phyloP scores from a whole-genome alignment of 371 early-diverging fungal species.

The Haplosporangium sp. region DNA sequence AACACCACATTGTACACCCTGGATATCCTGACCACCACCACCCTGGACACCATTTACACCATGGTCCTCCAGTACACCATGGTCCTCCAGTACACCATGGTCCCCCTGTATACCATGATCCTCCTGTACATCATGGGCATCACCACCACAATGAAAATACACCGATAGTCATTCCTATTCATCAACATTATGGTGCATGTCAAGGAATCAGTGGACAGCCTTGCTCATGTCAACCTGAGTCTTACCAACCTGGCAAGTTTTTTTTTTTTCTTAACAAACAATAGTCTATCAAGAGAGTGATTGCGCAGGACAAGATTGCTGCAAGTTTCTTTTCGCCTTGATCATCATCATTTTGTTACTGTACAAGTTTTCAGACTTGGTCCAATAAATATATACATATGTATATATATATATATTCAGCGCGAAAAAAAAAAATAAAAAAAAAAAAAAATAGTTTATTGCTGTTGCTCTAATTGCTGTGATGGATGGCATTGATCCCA shows the following conservation, averaged over 20 bases:
- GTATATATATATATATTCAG: too few species aligned
- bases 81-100: not conserved
- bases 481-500: conserved; percentile 10
- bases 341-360: too few species aligned
- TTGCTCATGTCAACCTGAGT: not conserved
- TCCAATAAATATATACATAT: too few species aligned
- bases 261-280: not conserved
- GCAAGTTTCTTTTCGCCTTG: too few species aligned
- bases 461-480: not conserved
- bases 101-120: not conserved
- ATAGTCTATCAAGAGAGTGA: not conserved
- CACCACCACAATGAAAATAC: not conserved
- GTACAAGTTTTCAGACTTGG: too few species aligned
- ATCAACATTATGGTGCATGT: not conserved
- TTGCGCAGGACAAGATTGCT: too few species aligned
- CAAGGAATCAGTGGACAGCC: not conserved
- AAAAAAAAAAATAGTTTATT: not conserved
- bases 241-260: not conserved
- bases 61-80: conserved; percentile 1
- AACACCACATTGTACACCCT: too few species aligned
- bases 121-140: not conserved
- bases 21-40: not conserved
- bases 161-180: conserved; percentile 1
- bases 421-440: not conserved
- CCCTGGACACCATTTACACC: not conserved